Evolutionary conservation across 495 filamentous ascomycete genomes (phyloP).

Genomic region (Penicillium waksmanii): DNA sequence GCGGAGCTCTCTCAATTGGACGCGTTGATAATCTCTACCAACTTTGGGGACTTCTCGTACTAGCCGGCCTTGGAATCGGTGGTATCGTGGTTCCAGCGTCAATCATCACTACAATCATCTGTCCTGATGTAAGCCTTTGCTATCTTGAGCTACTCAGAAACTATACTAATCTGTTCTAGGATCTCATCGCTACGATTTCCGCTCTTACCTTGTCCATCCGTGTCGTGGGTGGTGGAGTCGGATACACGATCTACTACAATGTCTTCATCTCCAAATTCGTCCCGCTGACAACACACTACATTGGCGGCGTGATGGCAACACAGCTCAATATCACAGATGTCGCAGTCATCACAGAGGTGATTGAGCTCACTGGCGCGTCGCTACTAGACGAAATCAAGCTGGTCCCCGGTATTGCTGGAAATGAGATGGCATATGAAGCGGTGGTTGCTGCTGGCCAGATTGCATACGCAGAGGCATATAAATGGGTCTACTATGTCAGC

Average conservation of each 20-base stretch:
- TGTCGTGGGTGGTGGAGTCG: slow-evolving; percentile 70
- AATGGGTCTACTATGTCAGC: slow-evolving; percentile 68
- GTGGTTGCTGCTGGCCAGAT: slow-evolving; percentile 65
- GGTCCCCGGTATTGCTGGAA: slow-evolving; percentile 61
- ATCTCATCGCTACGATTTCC: slow-evolving; percentile 73
- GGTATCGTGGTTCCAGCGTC: slow-evolving; percentile 74
- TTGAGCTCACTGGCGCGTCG: slow-evolving; percentile 59
- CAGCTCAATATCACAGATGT: slow-evolving; percentile 58
- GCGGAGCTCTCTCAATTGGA: slow-evolving; percentile 62
- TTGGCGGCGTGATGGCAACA: slow-evolving; percentile 56
- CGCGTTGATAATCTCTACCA: slow-evolving; percentile 60
- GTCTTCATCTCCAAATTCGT: slow-evolving; percentile 70
- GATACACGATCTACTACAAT: slow-evolving; percentile 78
- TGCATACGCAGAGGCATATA: slow-evolving; percentile 66
- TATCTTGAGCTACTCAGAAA: neutral
- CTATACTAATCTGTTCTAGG: slow-evolving; percentile 32
- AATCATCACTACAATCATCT: slow-evolving; percentile 74
- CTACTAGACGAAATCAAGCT: slow-evolving; percentile 54
- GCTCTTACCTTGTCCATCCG: slow-evolving; percentile 75
- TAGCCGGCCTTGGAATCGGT: slow-evolving; percentile 72
- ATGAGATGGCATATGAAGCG: slow-evolving; percentile 55
- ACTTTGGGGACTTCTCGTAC: slow-evolving; percentile 63
- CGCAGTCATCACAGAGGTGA: slow-evolving; percentile 46
- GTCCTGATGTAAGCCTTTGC: slow-evolving; percentile 54
- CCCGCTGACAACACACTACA: slow-evolving; percentile 52